Base-by-base conservation (phyloP, 2,329 filamentous ascomycete species). In the Chrysosporium queenslandicum region DNA sequence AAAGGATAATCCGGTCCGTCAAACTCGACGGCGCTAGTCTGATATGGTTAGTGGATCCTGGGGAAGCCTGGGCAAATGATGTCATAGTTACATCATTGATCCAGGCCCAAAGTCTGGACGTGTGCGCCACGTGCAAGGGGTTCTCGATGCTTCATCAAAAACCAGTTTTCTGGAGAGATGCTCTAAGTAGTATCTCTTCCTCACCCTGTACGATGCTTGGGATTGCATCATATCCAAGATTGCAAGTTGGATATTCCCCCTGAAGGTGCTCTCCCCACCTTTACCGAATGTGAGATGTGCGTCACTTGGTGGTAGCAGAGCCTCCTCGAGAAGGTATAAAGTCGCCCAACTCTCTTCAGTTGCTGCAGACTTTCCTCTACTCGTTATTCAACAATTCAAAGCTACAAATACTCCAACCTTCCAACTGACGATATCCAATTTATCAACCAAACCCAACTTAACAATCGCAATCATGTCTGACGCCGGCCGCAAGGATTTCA, bases 401-500 rank as follows among this genome's bases (percentile, higher is more conserved):
- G 25, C 11, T 9, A 27, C 37, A 18, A 21, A 18, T 18, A 25
- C 12, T 21, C 14, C 25, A n/a, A 32, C 27, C 20, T 18, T 27
- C 34, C 29, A 40, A 45, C n/a, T n/a, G n/a, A n/a, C n/a, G n/a
- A n/a, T n/a, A n/a, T 27, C 16, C 47, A 34, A 37, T 36, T 48
- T 46, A 37, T 41, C n/a, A 34, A 47, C 21, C 50, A 20, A 29
- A 46, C 42, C 11, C 42, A 47, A 32, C 42, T 23, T 29, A 52
- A 36, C n/a, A 29, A 29, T 43, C 41, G 50, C 49, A 54, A 78
- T 60, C 65, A 81, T 81, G 78, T 78, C 80, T 74, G 80, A 82
- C 70, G 50, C 68, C 61, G 74, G 73, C 63, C 79, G 80, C 77
- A 82, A 83, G 71, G 78, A 80, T 68, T 75, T 80, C 68, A 62